Conservation (phyloP, 1,284 basidiomycete species). For the Garcileccinum viscosum region DNA sequence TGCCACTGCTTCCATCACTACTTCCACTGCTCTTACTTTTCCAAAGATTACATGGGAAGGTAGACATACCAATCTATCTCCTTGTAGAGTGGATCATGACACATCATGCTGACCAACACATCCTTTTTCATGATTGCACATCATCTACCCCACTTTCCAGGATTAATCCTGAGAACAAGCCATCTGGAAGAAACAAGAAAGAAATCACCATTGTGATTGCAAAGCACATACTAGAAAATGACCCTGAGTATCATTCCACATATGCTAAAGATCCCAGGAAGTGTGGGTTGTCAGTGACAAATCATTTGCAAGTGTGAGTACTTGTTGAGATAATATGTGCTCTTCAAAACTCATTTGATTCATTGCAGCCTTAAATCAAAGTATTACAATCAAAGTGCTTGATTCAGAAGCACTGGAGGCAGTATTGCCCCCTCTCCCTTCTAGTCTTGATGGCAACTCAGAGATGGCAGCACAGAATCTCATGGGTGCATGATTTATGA, state of each 20-base stretch:
- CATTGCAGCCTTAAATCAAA: not conserved
- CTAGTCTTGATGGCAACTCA: not conserved
- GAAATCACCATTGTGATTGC: too few relatives aligned
- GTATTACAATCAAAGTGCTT: not conserved
- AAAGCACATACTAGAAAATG: too few relatives aligned
- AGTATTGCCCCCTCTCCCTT: not conserved
- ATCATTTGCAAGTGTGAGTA: slow-evolving; percentile 6
- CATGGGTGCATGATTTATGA: not conserved
- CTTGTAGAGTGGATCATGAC: not conserved
- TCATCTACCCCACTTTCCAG: not conserved
- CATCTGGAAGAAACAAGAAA: too few relatives aligned
- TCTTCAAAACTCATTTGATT: not conserved
- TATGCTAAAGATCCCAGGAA: slow-evolving; percentile 1
- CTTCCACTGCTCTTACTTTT: too few relatives aligned
- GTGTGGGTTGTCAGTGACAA: not conserved
- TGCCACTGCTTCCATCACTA: not conserved
- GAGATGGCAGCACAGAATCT: not conserved
- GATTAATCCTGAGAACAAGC: not conserved
- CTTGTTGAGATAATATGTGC: not conserved
- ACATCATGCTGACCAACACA: not conserved
- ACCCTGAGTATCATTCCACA: too few relatives aligned
- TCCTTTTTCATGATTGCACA: not conserved
- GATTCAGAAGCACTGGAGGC: slow-evolving; percentile 5
- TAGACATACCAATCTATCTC: not conserved
- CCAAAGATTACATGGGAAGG: not conserved